phyloP scores from a whole-genome alignment of 306 rosid genomes.

The Sicyos edulis region DNA sequence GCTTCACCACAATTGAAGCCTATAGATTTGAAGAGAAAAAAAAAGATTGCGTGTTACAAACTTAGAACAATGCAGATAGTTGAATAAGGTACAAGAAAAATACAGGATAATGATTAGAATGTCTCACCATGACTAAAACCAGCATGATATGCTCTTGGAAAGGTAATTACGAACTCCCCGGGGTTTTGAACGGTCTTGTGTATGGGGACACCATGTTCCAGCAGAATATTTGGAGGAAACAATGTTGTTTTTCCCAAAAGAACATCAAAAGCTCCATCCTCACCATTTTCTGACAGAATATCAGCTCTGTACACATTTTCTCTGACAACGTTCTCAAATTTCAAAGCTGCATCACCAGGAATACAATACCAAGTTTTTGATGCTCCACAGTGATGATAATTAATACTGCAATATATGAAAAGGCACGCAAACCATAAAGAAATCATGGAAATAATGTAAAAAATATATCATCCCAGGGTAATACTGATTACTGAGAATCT shows the following conservation, averaged over 20 bases:
- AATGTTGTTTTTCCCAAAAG: slow-evolving; percentile 87
- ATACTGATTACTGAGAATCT: background rate
- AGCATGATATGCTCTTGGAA: slow-evolving; percentile 71
- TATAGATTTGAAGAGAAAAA: slow-evolving; percentile 28
- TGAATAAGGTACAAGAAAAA: slow-evolving; percentile 26
- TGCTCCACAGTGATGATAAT: slow-evolving; percentile 96
- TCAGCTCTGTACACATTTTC: slow-evolving; percentile 78
- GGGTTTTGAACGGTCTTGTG: too few relatives aligned
- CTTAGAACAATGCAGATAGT: slow-evolving; percentile 28
- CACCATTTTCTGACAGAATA: slow-evolving; percentile 72
- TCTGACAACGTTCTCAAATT: slow-evolving; percentile 77
- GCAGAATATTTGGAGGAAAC: slow-evolving; percentile 82
- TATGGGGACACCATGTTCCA: slow-evolving; percentile 14
- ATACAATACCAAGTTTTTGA: slow-evolving; percentile 97
- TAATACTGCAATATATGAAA: slow-evolving; percentile 55
- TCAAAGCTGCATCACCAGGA: slow-evolving; percentile 85
- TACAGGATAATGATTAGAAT: background rate
- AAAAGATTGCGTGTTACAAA: slow-evolving; percentile 13
- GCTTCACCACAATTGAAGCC: slow-evolving; percentile 99
- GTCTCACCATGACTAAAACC: slow-evolving; percentile 90
- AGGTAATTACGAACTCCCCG: too few relatives aligned
- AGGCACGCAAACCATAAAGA: slow-evolving; percentile 51
- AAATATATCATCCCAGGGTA: background rate
- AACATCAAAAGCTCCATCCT: slow-evolving; percentile 94
- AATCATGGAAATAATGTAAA: slow-evolving; percentile 18